Conservation (phyloP, 2,329 filamentous ascomycete genomes). For the Fusarium sp. region DNA sequence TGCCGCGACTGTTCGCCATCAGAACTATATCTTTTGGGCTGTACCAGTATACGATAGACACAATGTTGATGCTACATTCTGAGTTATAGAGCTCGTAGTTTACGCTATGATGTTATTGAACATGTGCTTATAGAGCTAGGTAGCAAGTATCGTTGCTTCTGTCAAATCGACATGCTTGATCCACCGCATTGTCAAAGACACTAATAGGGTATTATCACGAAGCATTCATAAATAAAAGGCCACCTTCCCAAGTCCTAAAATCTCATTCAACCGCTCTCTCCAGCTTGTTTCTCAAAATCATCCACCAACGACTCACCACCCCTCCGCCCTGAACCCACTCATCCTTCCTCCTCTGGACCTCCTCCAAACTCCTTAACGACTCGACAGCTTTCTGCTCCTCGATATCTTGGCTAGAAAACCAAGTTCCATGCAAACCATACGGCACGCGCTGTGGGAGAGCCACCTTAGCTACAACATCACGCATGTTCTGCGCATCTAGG, state of each 20-base stretch:
- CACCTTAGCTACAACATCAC: slow-evolving; percentile 67
- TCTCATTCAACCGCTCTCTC: slow-evolving; percentile 9
- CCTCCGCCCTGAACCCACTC: not conserved
- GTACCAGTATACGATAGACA: too few species aligned
- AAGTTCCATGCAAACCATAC: slow-evolving; percentile 74
- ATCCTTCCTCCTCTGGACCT: slow-evolving; percentile 5
- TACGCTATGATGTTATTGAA: too few species aligned
- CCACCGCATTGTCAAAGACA: not conserved
- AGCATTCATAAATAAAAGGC: too few species aligned
- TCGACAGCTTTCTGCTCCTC: slow-evolving; percentile 55
- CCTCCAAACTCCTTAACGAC: slow-evolving; percentile 5
- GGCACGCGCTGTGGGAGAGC: slow-evolving; percentile 73
- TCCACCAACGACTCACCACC: not conserved
- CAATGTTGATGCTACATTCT: too few species aligned
- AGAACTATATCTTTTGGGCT: too few species aligned
- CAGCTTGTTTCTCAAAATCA: not conserved
- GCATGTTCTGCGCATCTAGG: slow-evolving; percentile 72
- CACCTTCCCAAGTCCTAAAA: not conserved
- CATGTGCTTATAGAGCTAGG: too few species aligned
- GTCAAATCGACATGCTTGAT: not conserved
- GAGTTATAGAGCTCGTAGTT: too few species aligned
- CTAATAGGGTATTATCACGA: slow-evolving; percentile 6
- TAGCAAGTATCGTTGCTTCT: too few species aligned
- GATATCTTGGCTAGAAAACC: slow-evolving; percentile 67
- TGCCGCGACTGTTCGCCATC: too few species aligned